phyloP scores from a whole-genome alignment of 2,329 filamentous ascomycete species.

The Hypoxylon sp. region DNA sequence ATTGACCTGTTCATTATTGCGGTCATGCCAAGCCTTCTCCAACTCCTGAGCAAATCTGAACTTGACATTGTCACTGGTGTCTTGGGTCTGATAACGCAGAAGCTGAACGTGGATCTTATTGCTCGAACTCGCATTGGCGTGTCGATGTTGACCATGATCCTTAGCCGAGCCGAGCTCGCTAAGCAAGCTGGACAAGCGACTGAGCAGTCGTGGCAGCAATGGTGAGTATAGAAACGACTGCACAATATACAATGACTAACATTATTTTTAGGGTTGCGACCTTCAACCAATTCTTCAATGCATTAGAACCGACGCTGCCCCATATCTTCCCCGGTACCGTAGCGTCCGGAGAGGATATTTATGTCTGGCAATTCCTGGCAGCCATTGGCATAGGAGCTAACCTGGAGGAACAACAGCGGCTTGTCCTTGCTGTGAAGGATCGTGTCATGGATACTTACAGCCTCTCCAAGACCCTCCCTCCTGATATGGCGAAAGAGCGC shows the following conservation, averaged over 20 bases:
- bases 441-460: constrained; percentile 95
- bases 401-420: constrained; percentile 92
- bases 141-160: constrained; percentile 91
- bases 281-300: constrained; percentile 90
- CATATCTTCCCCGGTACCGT: constrained; percentile 93
- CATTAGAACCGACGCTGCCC: constrained; percentile 84
- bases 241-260: constrained; percentile 46
- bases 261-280: constrained; percentile 72
- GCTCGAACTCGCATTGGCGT: constrained; percentile 90
- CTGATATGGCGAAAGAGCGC: constrained; percentile 85
- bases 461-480: constrained; percentile 89
- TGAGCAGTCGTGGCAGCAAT: constrained; percentile 84
- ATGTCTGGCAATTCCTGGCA: constrained; percentile 98
- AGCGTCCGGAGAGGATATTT: constrained; percentile 90
- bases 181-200: constrained; percentile 82
- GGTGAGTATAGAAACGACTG: constrained; percentile 64
- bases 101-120: constrained; percentile 86
- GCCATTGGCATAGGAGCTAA: constrained; percentile 94
- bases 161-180: constrained; percentile 93
- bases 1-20: constrained; percentile 90
- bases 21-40: constrained; percentile 91
- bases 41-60: constrained; percentile 90
- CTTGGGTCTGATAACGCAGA: constrained; percentile 84
- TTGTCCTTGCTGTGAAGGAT: constrained; percentile 97
- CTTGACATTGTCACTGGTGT: constrained; percentile 93